Evolutionary conservation across 345 rosid genomes (phyloP).

Genomic region (Euclidium syriacum): DNA sequence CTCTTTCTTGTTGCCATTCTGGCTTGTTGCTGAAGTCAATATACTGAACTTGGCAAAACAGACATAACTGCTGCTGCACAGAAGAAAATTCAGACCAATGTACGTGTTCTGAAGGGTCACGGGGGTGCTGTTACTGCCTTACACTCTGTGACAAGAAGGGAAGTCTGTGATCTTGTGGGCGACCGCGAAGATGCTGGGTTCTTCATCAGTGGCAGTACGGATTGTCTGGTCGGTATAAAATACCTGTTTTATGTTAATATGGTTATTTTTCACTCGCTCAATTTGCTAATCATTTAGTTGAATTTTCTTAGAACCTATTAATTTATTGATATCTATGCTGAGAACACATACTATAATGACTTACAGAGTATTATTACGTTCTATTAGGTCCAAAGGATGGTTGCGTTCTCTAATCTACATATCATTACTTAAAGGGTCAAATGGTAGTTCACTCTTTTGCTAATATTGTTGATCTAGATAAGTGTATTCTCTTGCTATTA

Average conservation of each 20-base stretch:
- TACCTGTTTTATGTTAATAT: constrained; percentile 7
- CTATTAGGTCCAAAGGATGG: not conserved
- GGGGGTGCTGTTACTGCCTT: constrained; percentile 90
- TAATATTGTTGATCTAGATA: not conserved
- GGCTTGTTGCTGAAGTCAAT: not conserved
- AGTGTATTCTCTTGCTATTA: not conserved
- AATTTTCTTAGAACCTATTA: constrained; percentile 9
- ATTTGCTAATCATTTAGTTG: not conserved
- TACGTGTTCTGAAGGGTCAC: constrained; percentile 88
- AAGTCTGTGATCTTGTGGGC: constrained; percentile 96
- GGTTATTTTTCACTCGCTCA: constrained; percentile 6
- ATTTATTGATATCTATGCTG: constrained; percentile 1
- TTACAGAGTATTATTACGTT: constrained; percentile 9
- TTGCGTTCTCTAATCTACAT: not conserved
- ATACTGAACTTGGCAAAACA: constrained; percentile 36
- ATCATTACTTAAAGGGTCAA: not conserved
- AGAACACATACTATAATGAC: constrained; percentile 15
- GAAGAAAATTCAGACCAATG: constrained; percentile 89
- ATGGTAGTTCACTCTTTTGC: constrained; percentile 6
- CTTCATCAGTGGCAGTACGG: constrained; percentile 98
- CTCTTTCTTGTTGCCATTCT: constrained; percentile 8
- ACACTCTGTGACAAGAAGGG: constrained; percentile 95
- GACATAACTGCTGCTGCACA: constrained; percentile 71
- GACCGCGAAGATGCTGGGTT: constrained; percentile 99
- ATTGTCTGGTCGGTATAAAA: constrained; percentile 53